Evolutionary conservation across 331 rosid species (phyloP), one percentile per base, ranked within the genome.

Genomic region (Acacia concinna): DNA sequence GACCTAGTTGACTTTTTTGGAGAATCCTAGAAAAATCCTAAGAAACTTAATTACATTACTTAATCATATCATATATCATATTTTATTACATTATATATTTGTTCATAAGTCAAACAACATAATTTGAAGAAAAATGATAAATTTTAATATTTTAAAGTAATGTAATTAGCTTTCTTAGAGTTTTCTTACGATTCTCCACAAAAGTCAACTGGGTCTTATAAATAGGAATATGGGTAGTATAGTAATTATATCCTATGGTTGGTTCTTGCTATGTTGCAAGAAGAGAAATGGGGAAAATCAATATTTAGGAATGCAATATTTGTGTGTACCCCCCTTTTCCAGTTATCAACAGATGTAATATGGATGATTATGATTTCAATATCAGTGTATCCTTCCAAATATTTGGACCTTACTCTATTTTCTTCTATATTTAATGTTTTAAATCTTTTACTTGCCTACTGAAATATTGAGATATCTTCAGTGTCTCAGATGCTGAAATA

Each of bases 381-480:
- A n/a, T 60, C 30, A 5, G 67, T 31, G 11, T 28, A 5, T 60
- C 37, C n/a, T 60, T 28, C 17, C 67, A 30, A 60, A 60, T 28
- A 60, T 60, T 38, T 28, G 21, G n/a, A 13, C 10, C 3, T 60
- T 60, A 60, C 67, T 28, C 38, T 28, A 28, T 59, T 59, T 5
- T 60, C 38, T 14, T 30, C 38, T 14, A 60, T 44, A 34, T 65
- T 20, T 21, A 7, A 8, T 35, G 28, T 34, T n/a, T n/a, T 51
- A 10, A 38, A 40, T 21, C 5, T 38, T 23, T 40, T 40, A 10
- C 32, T 68, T 40, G 54, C 52, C 52, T 69, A 52, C 94, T 89
- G 97, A 94, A 90, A 89, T 92, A 94, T 84, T 96, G 86, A 81
- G 94, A 84, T 28, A 9, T n/a, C n/a, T n/a, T n/a, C n/a, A 14